phyloP scores from a whole-genome alignment of 805 yeast genomes.

The Candida hispaniensis region DNA sequence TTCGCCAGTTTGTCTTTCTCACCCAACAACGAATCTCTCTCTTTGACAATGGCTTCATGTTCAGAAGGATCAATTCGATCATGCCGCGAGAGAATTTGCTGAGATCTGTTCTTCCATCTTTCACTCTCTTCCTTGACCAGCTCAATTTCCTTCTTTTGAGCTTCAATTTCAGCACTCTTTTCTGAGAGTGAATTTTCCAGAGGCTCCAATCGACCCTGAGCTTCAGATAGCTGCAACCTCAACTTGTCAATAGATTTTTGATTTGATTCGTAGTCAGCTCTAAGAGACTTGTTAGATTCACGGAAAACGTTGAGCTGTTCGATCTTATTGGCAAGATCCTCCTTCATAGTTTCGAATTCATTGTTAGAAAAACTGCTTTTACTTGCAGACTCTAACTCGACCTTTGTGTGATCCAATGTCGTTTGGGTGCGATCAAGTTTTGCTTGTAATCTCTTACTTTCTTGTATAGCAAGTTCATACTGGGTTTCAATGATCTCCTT shows the following conservation, averaged over 20 bases:
- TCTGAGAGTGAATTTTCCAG: constrained; percentile 32
- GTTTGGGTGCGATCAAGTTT: constrained; percentile 37
- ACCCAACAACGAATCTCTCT: constrained; percentile 21
- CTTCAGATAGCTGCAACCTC: constrained; percentile 31
- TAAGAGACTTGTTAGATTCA: constrained; percentile 56
- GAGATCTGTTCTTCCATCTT: constrained; percentile 47
- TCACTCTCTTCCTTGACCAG: constrained; percentile 43
- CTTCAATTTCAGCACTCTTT: constrained; percentile 35
- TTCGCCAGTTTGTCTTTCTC: constrained; percentile 23
- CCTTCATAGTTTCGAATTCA: constrained; percentile 32
- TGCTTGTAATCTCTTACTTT: constrained; percentile 43
- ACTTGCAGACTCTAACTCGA: constrained; percentile 36
- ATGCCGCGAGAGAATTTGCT: constrained; percentile 37
- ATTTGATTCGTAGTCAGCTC: constrained; percentile 38
- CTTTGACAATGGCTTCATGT: constrained; percentile 31
- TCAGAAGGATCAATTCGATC: constrained; percentile 41
- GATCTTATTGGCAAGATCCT: constrained; percentile 41
- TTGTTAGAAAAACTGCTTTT: constrained; percentile 19
- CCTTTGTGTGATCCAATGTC: constrained; percentile 43
- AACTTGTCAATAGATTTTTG: constrained; percentile 31
- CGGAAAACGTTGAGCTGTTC: constrained; percentile 52
- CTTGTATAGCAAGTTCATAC: constrained; percentile 42
- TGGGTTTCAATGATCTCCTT: constrained; percentile 60
- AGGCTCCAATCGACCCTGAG: constrained; percentile 35
- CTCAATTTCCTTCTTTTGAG: constrained; percentile 41